Percentiles rank a stretch among this genome's conserved stretches.
Conservation (phyloP, 176 grass and related monocot species). For the Avena insularis region DNA sequence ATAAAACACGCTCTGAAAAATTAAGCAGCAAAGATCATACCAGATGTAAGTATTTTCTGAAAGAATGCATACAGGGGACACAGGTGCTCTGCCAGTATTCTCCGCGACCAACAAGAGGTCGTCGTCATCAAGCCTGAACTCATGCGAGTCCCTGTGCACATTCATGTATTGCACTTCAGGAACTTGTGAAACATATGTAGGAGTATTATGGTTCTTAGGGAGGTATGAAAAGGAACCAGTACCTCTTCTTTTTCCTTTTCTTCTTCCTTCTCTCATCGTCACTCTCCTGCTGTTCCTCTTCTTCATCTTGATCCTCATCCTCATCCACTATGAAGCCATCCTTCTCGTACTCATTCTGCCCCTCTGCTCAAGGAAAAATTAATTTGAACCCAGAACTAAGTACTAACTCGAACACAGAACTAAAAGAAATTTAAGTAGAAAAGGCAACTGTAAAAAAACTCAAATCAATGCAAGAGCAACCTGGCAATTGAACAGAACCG, state of each 20-base stretch:
- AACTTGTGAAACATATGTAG: neutral
- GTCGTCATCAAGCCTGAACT: constrained; percentile 91
- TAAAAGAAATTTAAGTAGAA: neutral
- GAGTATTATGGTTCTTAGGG: neutral
- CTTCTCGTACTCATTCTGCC: constrained; percentile 88
- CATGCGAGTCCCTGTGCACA: constrained; percentile 67
- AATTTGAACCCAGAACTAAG: neutral
- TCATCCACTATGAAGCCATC: constrained; percentile 98
- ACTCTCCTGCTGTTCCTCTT: constrained; percentile 60
- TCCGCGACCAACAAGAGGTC: constrained; percentile 91
- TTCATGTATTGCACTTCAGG: constrained; percentile 17
- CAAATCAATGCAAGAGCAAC: neutral
- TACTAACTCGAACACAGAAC: neutral
- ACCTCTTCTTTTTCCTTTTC: constrained; percentile 84
- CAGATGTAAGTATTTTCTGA: neutral
- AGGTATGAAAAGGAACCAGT: constrained; percentile 28
- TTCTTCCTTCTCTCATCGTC: constrained; percentile 79
- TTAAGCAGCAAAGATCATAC: neutral
- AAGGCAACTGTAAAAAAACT: neutral
- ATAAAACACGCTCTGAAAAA: neutral
- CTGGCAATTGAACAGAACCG: neutral
- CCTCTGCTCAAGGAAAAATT: constrained; percentile 69
- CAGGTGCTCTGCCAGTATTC: constrained; percentile 61
- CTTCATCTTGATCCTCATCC: constrained; percentile 84
- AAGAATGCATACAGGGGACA: constrained; percentile 54